Evolutionary conservation across 2,329 filamentous ascomycete genomes (phyloP).

Genomic region (Hymenoscyphus fructigenus): DNA sequence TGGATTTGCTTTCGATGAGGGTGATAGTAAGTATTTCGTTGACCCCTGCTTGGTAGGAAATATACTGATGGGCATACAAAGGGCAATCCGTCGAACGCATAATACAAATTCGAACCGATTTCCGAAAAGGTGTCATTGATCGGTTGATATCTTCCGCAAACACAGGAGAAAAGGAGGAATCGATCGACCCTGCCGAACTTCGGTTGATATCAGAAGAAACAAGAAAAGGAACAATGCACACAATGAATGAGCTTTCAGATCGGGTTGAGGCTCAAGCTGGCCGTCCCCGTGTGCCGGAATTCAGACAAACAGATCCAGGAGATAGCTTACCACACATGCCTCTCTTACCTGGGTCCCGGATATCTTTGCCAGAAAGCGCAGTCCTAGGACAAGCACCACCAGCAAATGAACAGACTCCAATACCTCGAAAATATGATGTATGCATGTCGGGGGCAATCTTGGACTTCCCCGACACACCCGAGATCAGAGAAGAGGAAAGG

Average conservation of each 20-base stretch:
- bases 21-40: slow-evolving; percentile 17
- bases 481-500: background rate
- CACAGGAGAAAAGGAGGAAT: slow-evolving; percentile 10
- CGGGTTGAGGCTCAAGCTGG: slow-evolving; percentile 3
- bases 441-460: background rate
- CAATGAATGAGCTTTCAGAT: slow-evolving; percentile 20
- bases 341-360: slow-evolving; percentile 13
- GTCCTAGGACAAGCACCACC: slow-evolving; percentile 13
- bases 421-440: background rate
- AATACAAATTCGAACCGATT: slow-evolving; percentile 18
- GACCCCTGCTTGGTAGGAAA: background rate
- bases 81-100: slow-evolving; percentile 15
- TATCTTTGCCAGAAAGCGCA: slow-evolving; percentile 7
- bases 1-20: slow-evolving; percentile 19
- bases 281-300: background rate
- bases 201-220: slow-evolving; percentile 15
- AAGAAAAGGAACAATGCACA: slow-evolving; percentile 19
- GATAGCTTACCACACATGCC: slow-evolving; percentile 24
- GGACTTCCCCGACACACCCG: background rate
- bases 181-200: slow-evolving; percentile 18
- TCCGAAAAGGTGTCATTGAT: slow-evolving; percentile 20
- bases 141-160: slow-evolving; percentile 14
- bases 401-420: slow-evolving; percentile 1
- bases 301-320: slow-evolving; percentile 12
- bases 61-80: slow-evolving; percentile 16